Base-by-base conservation (phyloP, 2,329 filamentous ascomycete genomes). In the Cladobotryum protrusum region DNA sequence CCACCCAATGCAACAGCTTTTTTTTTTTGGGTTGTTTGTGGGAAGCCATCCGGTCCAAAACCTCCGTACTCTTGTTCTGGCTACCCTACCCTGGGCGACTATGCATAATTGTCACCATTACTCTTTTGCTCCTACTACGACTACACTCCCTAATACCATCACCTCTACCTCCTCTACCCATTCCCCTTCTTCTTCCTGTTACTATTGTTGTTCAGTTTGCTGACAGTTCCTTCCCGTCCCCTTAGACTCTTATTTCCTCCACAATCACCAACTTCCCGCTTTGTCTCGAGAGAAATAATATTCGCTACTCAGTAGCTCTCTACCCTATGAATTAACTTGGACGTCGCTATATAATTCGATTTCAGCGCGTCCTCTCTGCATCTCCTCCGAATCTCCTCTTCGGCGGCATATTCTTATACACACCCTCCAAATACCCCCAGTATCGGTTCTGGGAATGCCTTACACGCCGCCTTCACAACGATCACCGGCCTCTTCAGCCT, bases 381-480 rank as follows among this genome's bases (percentile, higher is more conserved):
- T 15, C 32, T n/a, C 18, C 40, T 40, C 33, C 40, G 17, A n/a
- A 24, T 17, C 40, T 7, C n/a, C 40, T 42, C 40, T 42, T 18
- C 35, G 35, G 35, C 35, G 14, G 14, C 35, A 17, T 17, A 37
- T 37, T 17, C n/a, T 17, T 37, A n/a, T 6, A 42, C n/a, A 17
- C 18, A 14, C 15, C 40, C 15, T 18, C 40, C 2, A 36, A 45
- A n/a, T 19, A 18, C 33, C n/a, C 48, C 50, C 50, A 29, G 37
- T 24, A 42, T 43, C 20, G 37, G 14, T 40, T 53, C 61, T 67
- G 67, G 74, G 78, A 74, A 93, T 93, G 88, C 88, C 88, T 82
- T 93, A 93, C 75, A 93, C 88, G 69, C 87, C 88, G 54, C 88
- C 88, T 56, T 81, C 84, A 61, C 79, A 81, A 64, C 73, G 77